Evolutionary conservation across 108 stramenopile genomes (phyloP), one percentile per base, ranked within the genome.

Genomic region (Nitzschia sp.): DNA sequence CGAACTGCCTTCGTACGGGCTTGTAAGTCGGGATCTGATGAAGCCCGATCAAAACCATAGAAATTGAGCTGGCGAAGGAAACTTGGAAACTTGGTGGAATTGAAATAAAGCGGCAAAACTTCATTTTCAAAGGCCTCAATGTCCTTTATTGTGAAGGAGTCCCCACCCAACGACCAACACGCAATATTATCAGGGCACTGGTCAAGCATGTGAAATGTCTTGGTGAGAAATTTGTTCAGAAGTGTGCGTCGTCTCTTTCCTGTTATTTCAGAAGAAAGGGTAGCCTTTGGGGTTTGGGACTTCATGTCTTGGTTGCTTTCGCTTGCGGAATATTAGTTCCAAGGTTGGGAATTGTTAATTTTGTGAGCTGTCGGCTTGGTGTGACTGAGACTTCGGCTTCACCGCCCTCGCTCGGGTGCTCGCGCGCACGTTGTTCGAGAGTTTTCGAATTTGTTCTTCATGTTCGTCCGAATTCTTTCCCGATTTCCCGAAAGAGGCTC

Each of bases 11-110:
- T 59, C 34, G 32, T 64, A 21, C 28, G 31, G 2, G 32, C 47
- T 27, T n/a, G 45, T 4, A 67, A 31, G 1, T 59, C 56, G 32
- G 65, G 9, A 35, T 68, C 66, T 8, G 3, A 26, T 61, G 38
- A 17, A 8, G 21, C 2, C 58, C 53, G 60, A 11, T 19, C 5
- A 45, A 72, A 78, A 25, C 87, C 92, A 63, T 94, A 96, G 49
- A 96, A 89, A 66, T 96, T 96, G 29, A 96, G 83, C 57, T 96
- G 95, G 0, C 95, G 78, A 8, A 91, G 88, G 31, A 96, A 96
- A n/a, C 84, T 86, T 17, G 70, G 55, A 67, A 89, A 94, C 81
- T 94, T 96, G 47, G 82, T 76, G 74, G 93, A 92, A 60, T 91
- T 94, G 81, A 96, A 96, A 54, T 85, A 96, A 47, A 87, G 77